These are phyloP conservation scores for Xylaria cubensis DNA, from an alignment of 495 filamentous ascomycete species.

Conservation along the genomic window DNA sequence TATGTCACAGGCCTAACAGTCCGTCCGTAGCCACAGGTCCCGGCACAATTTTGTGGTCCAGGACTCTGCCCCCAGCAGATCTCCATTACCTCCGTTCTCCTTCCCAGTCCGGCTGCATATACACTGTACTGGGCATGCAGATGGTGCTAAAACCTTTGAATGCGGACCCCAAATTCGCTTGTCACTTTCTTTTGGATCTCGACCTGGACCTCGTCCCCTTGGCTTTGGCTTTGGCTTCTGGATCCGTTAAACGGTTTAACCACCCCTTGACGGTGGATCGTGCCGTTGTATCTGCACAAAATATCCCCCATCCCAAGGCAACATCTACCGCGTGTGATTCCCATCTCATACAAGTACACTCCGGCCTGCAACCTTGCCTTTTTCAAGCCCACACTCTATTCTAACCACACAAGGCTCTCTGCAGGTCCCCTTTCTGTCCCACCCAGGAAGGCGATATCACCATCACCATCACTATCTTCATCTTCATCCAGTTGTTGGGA, in stretches of 20 bases:
- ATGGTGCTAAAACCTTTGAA: constrained; percentile 47
- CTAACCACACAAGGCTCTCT: constrained; percentile 47
- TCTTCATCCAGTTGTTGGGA: not conserved
- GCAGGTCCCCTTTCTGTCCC: constrained; percentile 34
- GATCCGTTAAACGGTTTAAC: constrained; percentile 49
- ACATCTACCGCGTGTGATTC: constrained; percentile 49
- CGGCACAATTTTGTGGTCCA: constrained; percentile 42
- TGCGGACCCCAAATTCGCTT: constrained; percentile 47
- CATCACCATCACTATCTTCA: constrained; percentile 18
- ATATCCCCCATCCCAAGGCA: constrained; percentile 52
- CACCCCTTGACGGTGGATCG: constrained; percentile 49
- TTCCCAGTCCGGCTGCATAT: constrained; percentile 61
- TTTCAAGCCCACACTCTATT: constrained; percentile 47
- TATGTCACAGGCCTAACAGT: constrained; percentile 31
- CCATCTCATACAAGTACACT: constrained; percentile 58
- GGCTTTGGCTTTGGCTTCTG: constrained; percentile 39
- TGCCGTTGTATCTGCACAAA: constrained; percentile 59
- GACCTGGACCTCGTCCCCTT: constrained; percentile 45
- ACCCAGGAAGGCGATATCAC: constrained; percentile 23
- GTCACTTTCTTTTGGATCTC: constrained; percentile 47
- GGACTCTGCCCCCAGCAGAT: constrained; percentile 49
- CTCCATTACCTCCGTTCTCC: constrained; percentile 58
- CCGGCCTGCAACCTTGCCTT: constrained; percentile 52
- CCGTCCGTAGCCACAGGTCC: constrained; percentile 37
- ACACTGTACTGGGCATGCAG: constrained; percentile 50